Evolutionary conservation across 306 rosid genomes (phyloP).

Genomic region (Lotus japonicus): DNA sequence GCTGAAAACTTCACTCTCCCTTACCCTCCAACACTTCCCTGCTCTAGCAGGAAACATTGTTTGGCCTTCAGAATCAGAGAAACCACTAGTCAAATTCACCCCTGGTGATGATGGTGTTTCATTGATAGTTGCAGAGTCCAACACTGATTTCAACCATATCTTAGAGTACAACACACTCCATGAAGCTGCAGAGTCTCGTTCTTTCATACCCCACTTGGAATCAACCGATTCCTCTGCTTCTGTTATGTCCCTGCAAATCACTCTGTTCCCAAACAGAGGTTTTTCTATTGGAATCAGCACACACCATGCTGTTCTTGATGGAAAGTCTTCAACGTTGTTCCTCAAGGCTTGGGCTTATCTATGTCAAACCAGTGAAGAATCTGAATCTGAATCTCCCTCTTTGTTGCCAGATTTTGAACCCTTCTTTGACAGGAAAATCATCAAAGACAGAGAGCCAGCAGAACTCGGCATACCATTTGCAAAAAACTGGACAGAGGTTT

Average conservation of each 20-base stretch:
- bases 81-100: slow-evolving; percentile 29
- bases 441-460: slow-evolving; percentile 26
- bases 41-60: slow-evolving; percentile 36
- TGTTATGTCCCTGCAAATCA: slow-evolving; percentile 38
- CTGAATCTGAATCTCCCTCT: not conserved
- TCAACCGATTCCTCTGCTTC: slow-evolving; percentile 22
- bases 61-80: slow-evolving; percentile 34
- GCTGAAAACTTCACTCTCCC: slow-evolving; percentile 50
- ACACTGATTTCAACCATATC: slow-evolving; percentile 24
- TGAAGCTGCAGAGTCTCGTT: slow-evolving; percentile 17
- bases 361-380: not conserved
- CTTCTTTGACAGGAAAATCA: slow-evolving; percentile 22
- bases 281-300: slow-evolving; percentile 37
- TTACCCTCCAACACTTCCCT: slow-evolving; percentile 41
- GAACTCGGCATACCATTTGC: not conserved
- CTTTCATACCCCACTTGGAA: slow-evolving; percentile 39
- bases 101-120: slow-evolving; percentile 38
- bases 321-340: slow-evolving; percentile 34
- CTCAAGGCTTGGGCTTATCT: slow-evolving; percentile 49
- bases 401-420: slow-evolving; percentile 30
- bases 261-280: slow-evolving; percentile 42
- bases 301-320: slow-evolving; percentile 53
- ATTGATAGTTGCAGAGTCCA: slow-evolving; percentile 33
- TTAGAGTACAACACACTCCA: not conserved
- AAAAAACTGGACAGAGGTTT: not conserved